Percentiles rank a stretch among this genome's conserved stretches.
These are phyloP conservation scores for Magnusiomyces magnusii DNA, from an alignment of 1,139 yeast species.

Conservation along the genomic window DNA sequence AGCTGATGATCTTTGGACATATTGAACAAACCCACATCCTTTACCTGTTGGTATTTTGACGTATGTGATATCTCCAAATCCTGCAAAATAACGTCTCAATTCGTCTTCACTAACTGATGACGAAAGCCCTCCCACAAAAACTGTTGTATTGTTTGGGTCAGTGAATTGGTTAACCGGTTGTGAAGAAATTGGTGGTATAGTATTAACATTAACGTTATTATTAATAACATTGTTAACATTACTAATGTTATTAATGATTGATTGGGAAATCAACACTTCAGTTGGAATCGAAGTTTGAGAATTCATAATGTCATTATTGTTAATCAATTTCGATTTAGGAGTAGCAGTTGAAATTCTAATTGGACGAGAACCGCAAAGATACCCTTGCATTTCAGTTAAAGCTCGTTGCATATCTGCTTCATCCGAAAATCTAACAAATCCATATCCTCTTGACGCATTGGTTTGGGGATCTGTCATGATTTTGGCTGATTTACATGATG, in stretches of 20 bases:
- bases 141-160: slow-evolving; percentile 84
- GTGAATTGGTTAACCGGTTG: slow-evolving; percentile 47
- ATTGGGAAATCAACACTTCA: neutral
- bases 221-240: too few species aligned
- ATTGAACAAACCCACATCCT: slow-evolving; percentile 91
- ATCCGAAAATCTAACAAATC: slow-evolving; percentile 75
- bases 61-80: slow-evolving; percentile 81
- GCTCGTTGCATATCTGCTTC: slow-evolving; percentile 73
- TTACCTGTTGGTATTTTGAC: slow-evolving; percentile 89
- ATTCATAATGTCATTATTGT: neutral
- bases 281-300: neutral
- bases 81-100: slow-evolving; percentile 62
- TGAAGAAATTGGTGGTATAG: slow-evolving; percentile 10
- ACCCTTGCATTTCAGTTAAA: slow-evolving; percentile 74
- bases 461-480: slow-evolving; percentile 79
- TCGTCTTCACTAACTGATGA: slow-evolving; percentile 71
- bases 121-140: slow-evolving; percentile 88
- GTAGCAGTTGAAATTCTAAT: slow-evolving; percentile 71
- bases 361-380: slow-evolving; percentile 62
- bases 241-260: too few species aligned
- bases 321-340: too few species aligned
- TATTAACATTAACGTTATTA: too few species aligned
- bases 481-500: slow-evolving; percentile 75
- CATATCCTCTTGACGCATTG: slow-evolving; percentile 77
- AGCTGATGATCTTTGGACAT: slow-evolving; percentile 69